These are phyloP conservation scores for Fusarium sp. DNA, from an alignment of 2,329 filamentous ascomycete genomes.

Conservation along the genomic window DNA sequence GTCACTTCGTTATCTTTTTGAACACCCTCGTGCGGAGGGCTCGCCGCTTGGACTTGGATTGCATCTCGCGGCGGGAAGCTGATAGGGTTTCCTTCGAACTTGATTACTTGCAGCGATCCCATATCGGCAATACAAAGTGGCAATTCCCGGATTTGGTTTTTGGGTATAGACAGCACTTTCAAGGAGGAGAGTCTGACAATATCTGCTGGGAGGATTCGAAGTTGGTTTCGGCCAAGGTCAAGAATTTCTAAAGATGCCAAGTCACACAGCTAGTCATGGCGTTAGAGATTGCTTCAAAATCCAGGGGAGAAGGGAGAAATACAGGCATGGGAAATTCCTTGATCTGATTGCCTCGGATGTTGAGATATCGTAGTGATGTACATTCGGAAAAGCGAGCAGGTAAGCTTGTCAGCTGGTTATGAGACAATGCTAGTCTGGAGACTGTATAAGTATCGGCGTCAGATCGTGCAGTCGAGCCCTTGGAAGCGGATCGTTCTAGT, in stretches of 20 bases:
- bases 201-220: slow-evolving; percentile 79
- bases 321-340: slow-evolving; percentile 69
- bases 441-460: slow-evolving; percentile 29
- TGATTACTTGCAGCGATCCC: slow-evolving; percentile 87
- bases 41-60: slow-evolving; percentile 67
- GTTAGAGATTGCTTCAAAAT: slow-evolving; percentile 38
- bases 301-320: slow-evolving; percentile 38
- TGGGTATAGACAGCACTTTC: slow-evolving; percentile 88
- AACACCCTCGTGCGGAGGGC: slow-evolving; percentile 65
- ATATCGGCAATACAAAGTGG: slow-evolving; percentile 89
- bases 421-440: slow-evolving; percentile 79
- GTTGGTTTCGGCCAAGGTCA: slow-evolving; percentile 89
- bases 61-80: slow-evolving; percentile 80
- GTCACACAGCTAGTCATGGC: slow-evolving; percentile 75
- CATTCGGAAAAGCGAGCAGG: slow-evolving; percentile 79
- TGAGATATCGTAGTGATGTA: slow-evolving; percentile 81
- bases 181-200: slow-evolving; percentile 84
- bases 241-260: slow-evolving; percentile 90
- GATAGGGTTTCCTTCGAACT: slow-evolving; percentile 89
- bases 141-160: slow-evolving; percentile 86
- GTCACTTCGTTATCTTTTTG: slow-evolving; percentile 70
- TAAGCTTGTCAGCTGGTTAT: slow-evolving; percentile 78
- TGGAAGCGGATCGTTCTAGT: slow-evolving; percentile 70
- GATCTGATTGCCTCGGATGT: slow-evolving; percentile 81
- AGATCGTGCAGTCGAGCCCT: slow-evolving; percentile 10